These are phyloP conservation scores for Piloderma croceum DNA, from an alignment of 768 basidiomycete species.

Conservation along the genomic window DNA sequence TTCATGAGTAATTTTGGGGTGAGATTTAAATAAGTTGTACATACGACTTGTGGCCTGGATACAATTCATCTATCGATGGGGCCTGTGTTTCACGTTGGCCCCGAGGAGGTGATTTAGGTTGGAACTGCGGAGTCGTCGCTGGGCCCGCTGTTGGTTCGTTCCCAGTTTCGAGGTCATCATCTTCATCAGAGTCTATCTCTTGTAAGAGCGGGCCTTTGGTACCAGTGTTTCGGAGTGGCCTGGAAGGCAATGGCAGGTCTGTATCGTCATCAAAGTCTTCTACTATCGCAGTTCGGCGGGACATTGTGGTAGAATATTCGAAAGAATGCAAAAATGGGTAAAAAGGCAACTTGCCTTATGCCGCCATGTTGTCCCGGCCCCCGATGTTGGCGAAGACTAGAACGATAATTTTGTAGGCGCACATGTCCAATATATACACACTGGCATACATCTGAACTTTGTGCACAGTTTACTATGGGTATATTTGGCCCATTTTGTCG, in stretches of 20 bases:
- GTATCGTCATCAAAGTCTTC: slow-evolving; percentile 94
- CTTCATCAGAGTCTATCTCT: slow-evolving; percentile 42
- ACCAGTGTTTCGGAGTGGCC: slow-evolving; percentile 61
- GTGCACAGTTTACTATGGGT: slow-evolving; percentile 1
- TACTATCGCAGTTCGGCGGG: slow-evolving; percentile 63
- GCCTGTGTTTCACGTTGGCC: too few relatives aligned
- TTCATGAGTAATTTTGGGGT: too few relatives aligned
- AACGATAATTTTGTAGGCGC: slow-evolving; percentile 12
- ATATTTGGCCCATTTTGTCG: neutral
- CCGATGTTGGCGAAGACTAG: slow-evolving; percentile 26
- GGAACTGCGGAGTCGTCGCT: slow-evolving; percentile 47
- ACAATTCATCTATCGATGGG: slow-evolving; percentile 14
- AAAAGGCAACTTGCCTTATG: slow-evolving; percentile 32
- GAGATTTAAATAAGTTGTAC: slow-evolving; percentile 64
- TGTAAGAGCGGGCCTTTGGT: slow-evolving; percentile 71
- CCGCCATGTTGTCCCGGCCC: slow-evolving; percentile 28
- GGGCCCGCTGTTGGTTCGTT: slow-evolving; percentile 43
- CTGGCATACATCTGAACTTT: neutral
- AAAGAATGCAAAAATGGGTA: neutral
- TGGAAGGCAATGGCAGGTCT: slow-evolving; percentile 75
- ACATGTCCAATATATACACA: neutral
- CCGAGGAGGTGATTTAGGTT: slow-evolving; percentile 18
- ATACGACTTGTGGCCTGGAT: slow-evolving; percentile 20
- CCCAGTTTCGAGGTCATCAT: slow-evolving; percentile 42
- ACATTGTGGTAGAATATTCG: slow-evolving; percentile 39